Conservation (phyloP, 257 asterid species). For the Hygrophila difformis region DNA sequence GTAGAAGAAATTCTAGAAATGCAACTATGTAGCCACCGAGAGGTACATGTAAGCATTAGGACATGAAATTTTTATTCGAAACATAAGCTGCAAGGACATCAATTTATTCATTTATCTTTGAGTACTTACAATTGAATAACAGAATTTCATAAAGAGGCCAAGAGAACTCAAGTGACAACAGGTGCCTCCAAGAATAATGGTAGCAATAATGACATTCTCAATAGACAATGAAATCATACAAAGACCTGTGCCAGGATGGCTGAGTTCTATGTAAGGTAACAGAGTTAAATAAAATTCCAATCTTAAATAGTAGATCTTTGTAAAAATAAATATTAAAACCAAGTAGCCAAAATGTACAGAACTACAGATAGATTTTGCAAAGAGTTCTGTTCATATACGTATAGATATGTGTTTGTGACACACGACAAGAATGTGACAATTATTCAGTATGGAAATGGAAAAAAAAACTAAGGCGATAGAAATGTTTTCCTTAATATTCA, state of each 20-base stretch:
- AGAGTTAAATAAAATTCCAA: too few species aligned
- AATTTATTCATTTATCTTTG: too few species aligned
- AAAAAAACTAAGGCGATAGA: background rate
- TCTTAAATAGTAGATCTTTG: background rate
- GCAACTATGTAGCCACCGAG: background rate
- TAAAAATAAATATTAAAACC: too few species aligned
- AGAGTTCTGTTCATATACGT: too few species aligned
- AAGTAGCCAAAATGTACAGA: too few species aligned
- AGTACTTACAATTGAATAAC: too few species aligned
- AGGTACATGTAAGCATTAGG: background rate
- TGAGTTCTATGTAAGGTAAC: too few species aligned
- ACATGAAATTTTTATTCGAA: constrained; percentile 1
- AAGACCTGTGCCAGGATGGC: background rate
- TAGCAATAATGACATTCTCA: background rate
- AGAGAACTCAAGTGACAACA: constrained; percentile 8
- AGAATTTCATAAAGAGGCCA: constrained; percentile 8
- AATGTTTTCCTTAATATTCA: constrained; percentile 3
- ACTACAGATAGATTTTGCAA: too few species aligned
- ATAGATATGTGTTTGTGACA: background rate
- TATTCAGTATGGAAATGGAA: background rate
- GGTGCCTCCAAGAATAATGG: background rate
- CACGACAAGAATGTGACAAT: background rate
- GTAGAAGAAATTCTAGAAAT: background rate
- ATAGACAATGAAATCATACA: background rate
- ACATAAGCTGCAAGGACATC: constrained; percentile 4